These are phyloP conservation scores for Komagataella ulmi DNA, from an alignment of 805 yeast species.

Conservation along the genomic window DNA sequence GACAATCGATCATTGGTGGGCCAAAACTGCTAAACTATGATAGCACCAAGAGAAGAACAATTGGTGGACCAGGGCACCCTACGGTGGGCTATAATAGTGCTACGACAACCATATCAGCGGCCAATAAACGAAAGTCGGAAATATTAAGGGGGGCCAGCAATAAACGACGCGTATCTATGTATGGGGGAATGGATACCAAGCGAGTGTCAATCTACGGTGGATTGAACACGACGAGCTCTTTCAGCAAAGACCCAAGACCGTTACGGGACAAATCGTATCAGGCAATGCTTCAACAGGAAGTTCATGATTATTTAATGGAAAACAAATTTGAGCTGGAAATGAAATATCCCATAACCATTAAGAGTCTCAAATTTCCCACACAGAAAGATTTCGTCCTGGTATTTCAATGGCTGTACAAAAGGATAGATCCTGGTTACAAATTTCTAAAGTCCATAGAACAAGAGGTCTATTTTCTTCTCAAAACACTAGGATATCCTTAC, in stretches of 20 bases:
- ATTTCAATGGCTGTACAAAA: constrained; percentile 67
- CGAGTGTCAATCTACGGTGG: constrained; percentile 3
- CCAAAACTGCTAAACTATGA: constrained; percentile 9
- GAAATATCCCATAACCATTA: constrained; percentile 53
- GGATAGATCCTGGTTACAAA: constrained; percentile 67
- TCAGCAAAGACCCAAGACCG: constrained; percentile 54
- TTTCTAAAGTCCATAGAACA: constrained; percentile 59
- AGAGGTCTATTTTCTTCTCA: constrained; percentile 60
- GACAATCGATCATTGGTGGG: constrained; percentile 18
- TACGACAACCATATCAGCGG: not conserved
- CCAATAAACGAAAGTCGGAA: not conserved
- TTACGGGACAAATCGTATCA: constrained; percentile 63
- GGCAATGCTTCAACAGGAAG: constrained; percentile 47
- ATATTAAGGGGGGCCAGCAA: not conserved
- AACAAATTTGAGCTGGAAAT: constrained; percentile 66
- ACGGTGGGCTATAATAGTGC: not conserved
- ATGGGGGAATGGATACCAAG: constrained; percentile 2
- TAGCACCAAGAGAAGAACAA: not conserved
- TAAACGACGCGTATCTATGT: constrained; percentile 2
- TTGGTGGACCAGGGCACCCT: not conserved
- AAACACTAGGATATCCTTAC: constrained; percentile 63
- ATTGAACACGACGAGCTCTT: not conserved
- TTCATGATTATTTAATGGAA: constrained; percentile 46
- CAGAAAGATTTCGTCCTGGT: constrained; percentile 73
- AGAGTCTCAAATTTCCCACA: constrained; percentile 63